phyloP scores from a whole-genome alignment of 1,139 yeast genomes.

The Debaryomyces subglobosus region DNA sequence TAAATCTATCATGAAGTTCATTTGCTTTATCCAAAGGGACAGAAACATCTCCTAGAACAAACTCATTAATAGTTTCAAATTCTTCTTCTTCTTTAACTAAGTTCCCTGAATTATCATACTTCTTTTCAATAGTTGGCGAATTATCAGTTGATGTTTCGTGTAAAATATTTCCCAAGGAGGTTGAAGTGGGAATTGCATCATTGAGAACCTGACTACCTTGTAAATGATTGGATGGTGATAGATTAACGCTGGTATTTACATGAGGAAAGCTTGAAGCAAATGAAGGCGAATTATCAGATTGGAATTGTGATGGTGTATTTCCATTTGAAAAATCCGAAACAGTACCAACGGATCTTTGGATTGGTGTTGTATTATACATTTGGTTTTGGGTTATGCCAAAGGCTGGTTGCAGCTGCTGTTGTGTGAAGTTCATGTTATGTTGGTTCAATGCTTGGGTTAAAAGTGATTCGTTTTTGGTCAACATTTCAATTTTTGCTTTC shows the following conservation, averaged over 20 bases:
- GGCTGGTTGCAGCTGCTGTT: conserved; percentile 22
- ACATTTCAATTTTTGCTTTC: conserved; percentile 73
- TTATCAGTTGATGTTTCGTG: conserved; percentile 33
- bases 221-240: conserved; percentile 6
- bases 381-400: conserved; percentile 1
- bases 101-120: background rate
- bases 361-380: conserved; percentile 7
- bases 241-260: conserved; percentile 2
- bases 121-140: conserved; percentile 18
- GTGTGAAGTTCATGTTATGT: conserved; percentile 39
- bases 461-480: conserved; percentile 70
- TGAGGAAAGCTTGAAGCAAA: conserved; percentile 9
- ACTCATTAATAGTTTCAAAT: conserved; percentile 47
- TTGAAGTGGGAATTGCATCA: conserved; percentile 12
- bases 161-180: conserved; percentile 20
- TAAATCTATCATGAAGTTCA: conserved; percentile 69
- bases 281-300: conserved; percentile 15
- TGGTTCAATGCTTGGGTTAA: conserved; percentile 64
- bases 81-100: conserved; percentile 17
- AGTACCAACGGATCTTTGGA: background rate
- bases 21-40: conserved; percentile 69
- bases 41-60: conserved; percentile 72
- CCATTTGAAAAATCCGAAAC: conserved; percentile 1
- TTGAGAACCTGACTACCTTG: conserved; percentile 6
- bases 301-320: conserved; percentile 17